Base-by-base conservation (phyloP, 257 asterid species). In the Rehmannia glutinosa region DNA sequence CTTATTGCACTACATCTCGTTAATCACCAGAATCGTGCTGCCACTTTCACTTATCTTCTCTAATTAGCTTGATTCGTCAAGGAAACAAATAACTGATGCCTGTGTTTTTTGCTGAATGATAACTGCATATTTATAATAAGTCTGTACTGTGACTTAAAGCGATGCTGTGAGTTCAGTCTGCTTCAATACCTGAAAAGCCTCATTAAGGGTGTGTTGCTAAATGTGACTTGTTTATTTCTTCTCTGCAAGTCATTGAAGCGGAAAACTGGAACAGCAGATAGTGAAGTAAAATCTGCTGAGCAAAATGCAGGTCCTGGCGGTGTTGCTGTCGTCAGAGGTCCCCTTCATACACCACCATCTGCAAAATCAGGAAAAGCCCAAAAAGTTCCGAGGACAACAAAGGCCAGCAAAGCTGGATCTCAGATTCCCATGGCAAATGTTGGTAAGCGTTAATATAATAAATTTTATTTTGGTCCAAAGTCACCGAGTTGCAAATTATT, bases 361-460 rank as follows among this genome's bases (percentile, higher is more conserved):
- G 88, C 86, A 66, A 94, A 87, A 84, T 72, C 82, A 21, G 92
- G 95, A 75, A 93, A 86, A 71, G 71, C 80, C 53, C 94, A 69
- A 80, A 92, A 85, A 68, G 72, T 71, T 58, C 85, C 97, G 23
- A 87, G 96, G 83, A 77, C 87, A 51, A 73, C 89, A 47, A 93
- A 86, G 83, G 76, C 96, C 66, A 86, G 70, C 47, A 90, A 71
- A 83, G 83, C 82, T 70, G 83, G 79, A 55, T 74, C 92, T 25
- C 93, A 79, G 70, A 39, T 66, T 52, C 84, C 82, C 60, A 62
- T 77, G 24, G 24, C 86, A 76, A 84, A 85, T 77, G 77, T 77
- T 73, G 97, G 99, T 94, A 83, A 80, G 84, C 13, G 52, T 54
- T 75, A 45, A 47, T 64, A 6, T 67, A 28, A 25, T 62, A 60